Conservation (phyloP, 257 asterid genomes). For the Salvia splendens region DNA sequence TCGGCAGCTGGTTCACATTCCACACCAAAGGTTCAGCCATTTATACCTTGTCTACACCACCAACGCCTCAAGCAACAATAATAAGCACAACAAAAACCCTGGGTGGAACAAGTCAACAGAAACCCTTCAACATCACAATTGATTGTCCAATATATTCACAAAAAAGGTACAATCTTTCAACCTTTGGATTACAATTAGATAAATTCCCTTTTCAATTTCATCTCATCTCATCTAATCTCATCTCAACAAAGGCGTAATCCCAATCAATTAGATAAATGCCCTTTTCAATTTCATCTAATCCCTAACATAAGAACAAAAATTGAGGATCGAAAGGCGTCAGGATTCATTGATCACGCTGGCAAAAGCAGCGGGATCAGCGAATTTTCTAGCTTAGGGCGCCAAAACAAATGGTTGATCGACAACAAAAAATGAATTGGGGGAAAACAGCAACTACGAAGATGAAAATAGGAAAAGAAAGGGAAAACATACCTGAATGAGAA, state of each 20-base stretch:
- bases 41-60: conserved; percentile 36
- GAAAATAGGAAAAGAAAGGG: background rate
- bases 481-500: conserved; percentile 48
- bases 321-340: conserved; percentile 20
- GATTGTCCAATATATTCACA: background rate
- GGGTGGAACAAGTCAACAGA: conserved; percentile 23
- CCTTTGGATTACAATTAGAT: conserved; percentile 31
- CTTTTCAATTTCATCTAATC: conserved; percentile 24
- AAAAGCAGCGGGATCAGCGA: conserved; percentile 66
- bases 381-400: conserved; percentile 29
- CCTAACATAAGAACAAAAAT: conserved; percentile 28
- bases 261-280: conserved; percentile 19
- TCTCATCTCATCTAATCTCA: conserved; percentile 28
- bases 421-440: background rate
- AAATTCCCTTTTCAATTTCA: conserved; percentile 17
- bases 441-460: conserved; percentile 3
- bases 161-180: conserved; percentile 26
- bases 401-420: conserved; percentile 24
- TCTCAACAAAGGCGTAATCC: too few relatives aligned
- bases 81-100: conserved; percentile 37
- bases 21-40: conserved; percentile 69
- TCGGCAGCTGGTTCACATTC: conserved; percentile 47
- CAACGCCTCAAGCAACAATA: conserved; percentile 36
- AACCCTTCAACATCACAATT: conserved; percentile 33
- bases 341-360: conserved; percentile 59